Percentiles rank a stretch among this genome's conserved stretches.
Evolutionary conservation across 2,329 filamentous ascomycete species (phyloP).

Genomic region (Apiospora arundinis): DNA sequence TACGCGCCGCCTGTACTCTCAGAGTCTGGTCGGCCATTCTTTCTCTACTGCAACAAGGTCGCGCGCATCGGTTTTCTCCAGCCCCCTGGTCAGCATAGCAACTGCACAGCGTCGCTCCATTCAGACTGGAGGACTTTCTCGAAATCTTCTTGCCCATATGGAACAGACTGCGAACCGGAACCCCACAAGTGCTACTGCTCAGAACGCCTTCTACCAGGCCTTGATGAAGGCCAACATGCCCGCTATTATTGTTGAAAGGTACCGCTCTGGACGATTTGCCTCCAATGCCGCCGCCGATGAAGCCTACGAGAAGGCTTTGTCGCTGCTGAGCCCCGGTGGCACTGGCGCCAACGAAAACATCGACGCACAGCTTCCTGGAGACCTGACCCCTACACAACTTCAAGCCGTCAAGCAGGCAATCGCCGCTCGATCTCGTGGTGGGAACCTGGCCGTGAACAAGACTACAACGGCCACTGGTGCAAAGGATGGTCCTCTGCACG

Average conservation of each 20-base stretch:
- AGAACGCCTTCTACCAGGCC: slow-evolving; percentile 93
- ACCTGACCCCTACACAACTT: slow-evolving; percentile 66
- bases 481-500: slow-evolving; percentile 88
- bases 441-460: slow-evolving; percentile 64
- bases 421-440: slow-evolving; percentile 72
- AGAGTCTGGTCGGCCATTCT: slow-evolving; percentile 32
- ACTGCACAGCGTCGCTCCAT: slow-evolving; percentile 35
- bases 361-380: slow-evolving; percentile 36
- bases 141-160: slow-evolving; percentile 77
- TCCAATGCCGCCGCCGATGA: slow-evolving; percentile 79
- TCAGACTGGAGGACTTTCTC: slow-evolving; percentile 58
- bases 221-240: slow-evolving; percentile 92
- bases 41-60: slow-evolving; percentile 29
- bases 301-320: slow-evolving; percentile 78
- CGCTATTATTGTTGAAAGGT: slow-evolving; percentile 88
- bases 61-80: not conserved
- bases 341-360: slow-evolving; percentile 38
- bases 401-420: slow-evolving; percentile 85
- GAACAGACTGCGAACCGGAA: slow-evolving; percentile 95
- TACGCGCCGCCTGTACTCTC: slow-evolving; percentile 33
- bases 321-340: slow-evolving; percentile 43
- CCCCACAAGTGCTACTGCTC: slow-evolving; percentile 82
- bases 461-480: slow-evolving; percentile 66
- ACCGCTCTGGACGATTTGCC: slow-evolving; percentile 85
- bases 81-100: slow-evolving; percentile 12